These are phyloP conservation scores for Echium plantagineum DNA, from an alignment of 257 asterid genomes.

Conservation along the genomic window DNA sequence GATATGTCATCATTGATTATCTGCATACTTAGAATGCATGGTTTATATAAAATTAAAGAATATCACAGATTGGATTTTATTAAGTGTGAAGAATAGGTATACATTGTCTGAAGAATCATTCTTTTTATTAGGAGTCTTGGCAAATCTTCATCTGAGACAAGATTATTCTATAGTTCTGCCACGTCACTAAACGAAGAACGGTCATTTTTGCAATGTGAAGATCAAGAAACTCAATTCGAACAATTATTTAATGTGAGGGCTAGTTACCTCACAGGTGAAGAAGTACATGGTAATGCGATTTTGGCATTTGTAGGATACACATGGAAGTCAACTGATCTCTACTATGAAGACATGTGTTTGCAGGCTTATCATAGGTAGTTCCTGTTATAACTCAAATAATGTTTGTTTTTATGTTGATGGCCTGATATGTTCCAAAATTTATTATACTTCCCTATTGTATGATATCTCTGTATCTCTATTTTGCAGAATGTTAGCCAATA, in stretches of 20 bases:
- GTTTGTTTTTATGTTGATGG: conserved; percentile 4
- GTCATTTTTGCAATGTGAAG: conserved; percentile 21
- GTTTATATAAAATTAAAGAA: too few species aligned
- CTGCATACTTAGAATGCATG: too few species aligned
- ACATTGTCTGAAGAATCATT: not conserved
- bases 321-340: conserved; percentile 66
- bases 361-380: conserved; percentile 58
- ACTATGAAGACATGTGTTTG: conserved; percentile 48
- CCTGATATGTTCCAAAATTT: conserved; percentile 6
- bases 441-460: not conserved
- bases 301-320: conserved; percentile 77
- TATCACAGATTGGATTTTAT: too few species aligned
- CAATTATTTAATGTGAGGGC: conserved; percentile 59
- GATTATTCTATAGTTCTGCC: conserved; percentile 61
- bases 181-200: conserved; percentile 17
- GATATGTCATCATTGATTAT: too few species aligned
- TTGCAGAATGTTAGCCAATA: conserved; percentile 51
- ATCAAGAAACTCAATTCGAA: conserved; percentile 25
- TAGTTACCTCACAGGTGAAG: conserved; percentile 63
- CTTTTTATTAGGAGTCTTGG: conserved; percentile 59
- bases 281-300: conserved; percentile 71
- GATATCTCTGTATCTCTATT: conserved; percentile 6
- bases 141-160: conserved; percentile 79
- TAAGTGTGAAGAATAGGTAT: not conserved
- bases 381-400: conserved; percentile 10